A percentile compares a stretch with the other conserved stretches of the same genome.
These are phyloP conservation scores for Chiua virens DNA, from an alignment of 768 basidiomycete species.

Conservation along the genomic window DNA sequence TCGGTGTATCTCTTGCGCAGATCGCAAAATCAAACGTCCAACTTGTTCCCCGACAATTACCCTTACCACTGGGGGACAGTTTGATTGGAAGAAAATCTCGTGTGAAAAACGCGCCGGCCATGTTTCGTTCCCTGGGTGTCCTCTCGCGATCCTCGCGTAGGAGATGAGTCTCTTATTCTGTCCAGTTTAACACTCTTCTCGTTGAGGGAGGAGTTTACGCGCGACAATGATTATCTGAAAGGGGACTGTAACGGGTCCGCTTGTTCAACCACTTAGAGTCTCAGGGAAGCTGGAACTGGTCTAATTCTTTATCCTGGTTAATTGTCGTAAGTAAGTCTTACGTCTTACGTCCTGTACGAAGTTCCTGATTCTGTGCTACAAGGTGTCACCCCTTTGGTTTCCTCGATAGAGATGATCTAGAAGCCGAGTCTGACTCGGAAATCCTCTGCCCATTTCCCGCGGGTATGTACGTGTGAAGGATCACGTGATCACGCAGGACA, in stretches of 20 bases:
- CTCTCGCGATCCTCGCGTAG: constrained; percentile 10
- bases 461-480: constrained; percentile 55
- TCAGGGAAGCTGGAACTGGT: constrained; percentile 45
- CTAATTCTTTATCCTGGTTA: constrained; percentile 39
- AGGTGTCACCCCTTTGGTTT: constrained; percentile 55
- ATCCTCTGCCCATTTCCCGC: constrained; percentile 49
- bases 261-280: constrained; percentile 46
- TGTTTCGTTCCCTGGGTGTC: constrained; percentile 42
- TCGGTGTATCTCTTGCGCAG: constrained; percentile 43
- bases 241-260: constrained; percentile 29
- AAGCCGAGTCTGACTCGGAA: constrained; percentile 31
- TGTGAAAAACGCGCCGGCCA: constrained; percentile 56
- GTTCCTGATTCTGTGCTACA: neutral
- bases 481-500: too few relatives aligned
- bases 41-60: constrained; percentile 45
- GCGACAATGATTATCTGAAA: constrained; percentile 24
- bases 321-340: constrained; percentile 50
- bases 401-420: constrained; percentile 50
- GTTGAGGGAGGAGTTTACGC: constrained; percentile 39
- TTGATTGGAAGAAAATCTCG: constrained; percentile 57
- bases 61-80: constrained; percentile 34
- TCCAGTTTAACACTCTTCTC: constrained; percentile 50
- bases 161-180: constrained; percentile 40
- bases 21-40: constrained; percentile 42
- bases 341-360: too few relatives aligned